Conservation (phyloP, 2,329 filamentous ascomycete genomes). For the Monosporascus sp. region DNA sequence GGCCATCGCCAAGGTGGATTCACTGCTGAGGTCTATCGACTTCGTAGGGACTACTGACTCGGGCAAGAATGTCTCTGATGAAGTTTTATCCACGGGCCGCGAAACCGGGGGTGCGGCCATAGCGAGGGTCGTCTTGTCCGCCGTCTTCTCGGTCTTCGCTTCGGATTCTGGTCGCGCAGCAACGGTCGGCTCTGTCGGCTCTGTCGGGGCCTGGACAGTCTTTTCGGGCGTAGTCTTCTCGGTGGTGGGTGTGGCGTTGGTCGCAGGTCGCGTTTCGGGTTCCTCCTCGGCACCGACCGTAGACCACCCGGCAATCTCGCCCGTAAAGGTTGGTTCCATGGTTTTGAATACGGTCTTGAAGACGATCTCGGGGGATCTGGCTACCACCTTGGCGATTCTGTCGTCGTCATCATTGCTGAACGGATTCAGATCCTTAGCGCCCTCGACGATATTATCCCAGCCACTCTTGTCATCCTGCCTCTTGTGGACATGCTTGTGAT, state of each 20-base stretch:
- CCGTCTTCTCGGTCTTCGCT: slow-evolving; percentile 5
- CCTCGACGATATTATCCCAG: slow-evolving; percentile 19
- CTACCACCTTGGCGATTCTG: slow-evolving; percentile 7
- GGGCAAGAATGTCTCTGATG: slow-evolving; percentile 6
- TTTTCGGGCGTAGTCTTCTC: not conserved
- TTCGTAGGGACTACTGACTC: slow-evolving; percentile 16
- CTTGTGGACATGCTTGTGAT: slow-evolving; percentile 20
- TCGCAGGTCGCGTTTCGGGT: slow-evolving; percentile 9
- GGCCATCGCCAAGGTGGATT: slow-evolving; percentile 22
- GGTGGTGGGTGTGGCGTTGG: not conserved
- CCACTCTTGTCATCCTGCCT: slow-evolving; percentile 13
- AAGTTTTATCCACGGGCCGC: too few relatives aligned
- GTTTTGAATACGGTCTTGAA: slow-evolving; percentile 37
- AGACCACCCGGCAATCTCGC: slow-evolving; percentile 36
- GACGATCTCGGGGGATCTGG: slow-evolving; percentile 23
- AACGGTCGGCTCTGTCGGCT: not conserved
- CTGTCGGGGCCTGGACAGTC: not conserved
- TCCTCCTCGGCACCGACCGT: slow-evolving; percentile 28
- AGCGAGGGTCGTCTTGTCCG: slow-evolving; percentile 1
- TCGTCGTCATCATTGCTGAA: slow-evolving; percentile 9
- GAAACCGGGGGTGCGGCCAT: not conserved
- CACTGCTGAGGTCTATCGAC: slow-evolving; percentile 21
- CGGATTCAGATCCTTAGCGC: slow-evolving; percentile 22
- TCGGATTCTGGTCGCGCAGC: slow-evolving; percentile 3
- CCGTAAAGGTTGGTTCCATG: slow-evolving; percentile 34